These are phyloP conservation scores for Albizia julibrissin DNA, from an alignment of 306 rosid species.

Conservation along the genomic window DNA sequence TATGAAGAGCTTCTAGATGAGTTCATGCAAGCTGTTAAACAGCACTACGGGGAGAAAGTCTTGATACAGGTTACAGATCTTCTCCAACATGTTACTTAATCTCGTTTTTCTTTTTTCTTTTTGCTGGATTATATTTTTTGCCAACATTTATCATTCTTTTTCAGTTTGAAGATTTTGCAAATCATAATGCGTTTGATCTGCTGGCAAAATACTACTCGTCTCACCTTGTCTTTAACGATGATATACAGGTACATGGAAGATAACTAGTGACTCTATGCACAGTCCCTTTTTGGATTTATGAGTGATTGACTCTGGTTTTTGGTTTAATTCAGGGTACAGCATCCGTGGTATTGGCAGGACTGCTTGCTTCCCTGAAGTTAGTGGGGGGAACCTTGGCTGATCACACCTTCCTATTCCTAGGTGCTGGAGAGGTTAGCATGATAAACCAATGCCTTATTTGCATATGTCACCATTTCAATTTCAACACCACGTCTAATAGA, in stretches of 20 bases:
- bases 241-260: conserved; percentile 65
- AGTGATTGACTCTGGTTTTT: conserved; percentile 31
- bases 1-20: conserved; percentile 91
- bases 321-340: conserved; percentile 84
- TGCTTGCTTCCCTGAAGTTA: conserved; percentile 82
- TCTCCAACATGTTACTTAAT: conserved; percentile 34
- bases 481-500: not conserved
- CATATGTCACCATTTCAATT: not conserved
- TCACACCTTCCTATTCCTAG: conserved; percentile 91
- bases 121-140: conserved; percentile 15
- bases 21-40: conserved; percentile 91
- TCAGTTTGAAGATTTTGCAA: conserved; percentile 96
- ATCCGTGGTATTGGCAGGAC: conserved; percentile 92
- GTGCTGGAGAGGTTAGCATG: conserved; percentile 92
- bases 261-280: not conserved
- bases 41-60: conserved; percentile 93
- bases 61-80: conserved; percentile 69
- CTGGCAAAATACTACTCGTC: conserved; percentile 71
- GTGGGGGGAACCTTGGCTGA: conserved; percentile 84
- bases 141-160: conserved; percentile 22
- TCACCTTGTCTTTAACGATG: conserved; percentile 96
- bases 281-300: conserved; percentile 27
- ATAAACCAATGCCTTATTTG: conserved; percentile 4
- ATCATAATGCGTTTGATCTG: conserved; percentile 94
- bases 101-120: conserved; percentile 1